Conservation (phyloP, 148 eudicot species). For the Chenopodium quinoa region DNA sequence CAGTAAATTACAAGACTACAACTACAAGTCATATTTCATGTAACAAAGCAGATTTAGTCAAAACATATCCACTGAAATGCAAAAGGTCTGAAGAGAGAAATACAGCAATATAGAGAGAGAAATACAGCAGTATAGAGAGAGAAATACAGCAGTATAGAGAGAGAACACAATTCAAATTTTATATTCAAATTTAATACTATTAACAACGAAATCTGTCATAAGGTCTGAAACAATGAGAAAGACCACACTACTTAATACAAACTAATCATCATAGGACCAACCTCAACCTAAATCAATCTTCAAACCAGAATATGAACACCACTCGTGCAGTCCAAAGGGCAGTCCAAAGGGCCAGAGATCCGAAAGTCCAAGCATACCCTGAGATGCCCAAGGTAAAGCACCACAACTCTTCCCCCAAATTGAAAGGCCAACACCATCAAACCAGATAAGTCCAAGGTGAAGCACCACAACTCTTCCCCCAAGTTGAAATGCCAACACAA, state of each 20-base stretch:
- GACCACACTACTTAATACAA: not conserved
- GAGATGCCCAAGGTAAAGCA: not conserved
- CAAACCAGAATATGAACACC: not conserved
- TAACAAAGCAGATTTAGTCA: too few relatives aligned
- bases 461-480: slow-evolving; percentile 2
- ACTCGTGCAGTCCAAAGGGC: not conserved
- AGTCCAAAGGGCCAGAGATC: not conserved
- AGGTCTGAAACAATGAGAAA: not conserved
- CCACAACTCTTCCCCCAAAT: slow-evolving; percentile 4
- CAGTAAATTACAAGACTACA: too few relatives aligned
- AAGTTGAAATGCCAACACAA: not conserved
- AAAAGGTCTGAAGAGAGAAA: too few relatives aligned
- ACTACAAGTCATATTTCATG: too few relatives aligned
- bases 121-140: too few relatives aligned
- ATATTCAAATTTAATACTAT: too few relatives aligned
- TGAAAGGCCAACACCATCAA: not conserved
- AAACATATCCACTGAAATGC: too few relatives aligned
- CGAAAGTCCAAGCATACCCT: not conserved
- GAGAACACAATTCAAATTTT: too few relatives aligned
- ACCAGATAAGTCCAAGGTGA: not conserved
- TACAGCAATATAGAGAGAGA: too few relatives aligned
- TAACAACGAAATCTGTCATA: too few relatives aligned
- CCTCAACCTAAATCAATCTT: not conserved
- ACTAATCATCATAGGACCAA: not conserved
- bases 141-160: too few relatives aligned